Base-by-base conservation (phyloP, 352 stramenopile species). In the Pythium phragmitis region DNA sequence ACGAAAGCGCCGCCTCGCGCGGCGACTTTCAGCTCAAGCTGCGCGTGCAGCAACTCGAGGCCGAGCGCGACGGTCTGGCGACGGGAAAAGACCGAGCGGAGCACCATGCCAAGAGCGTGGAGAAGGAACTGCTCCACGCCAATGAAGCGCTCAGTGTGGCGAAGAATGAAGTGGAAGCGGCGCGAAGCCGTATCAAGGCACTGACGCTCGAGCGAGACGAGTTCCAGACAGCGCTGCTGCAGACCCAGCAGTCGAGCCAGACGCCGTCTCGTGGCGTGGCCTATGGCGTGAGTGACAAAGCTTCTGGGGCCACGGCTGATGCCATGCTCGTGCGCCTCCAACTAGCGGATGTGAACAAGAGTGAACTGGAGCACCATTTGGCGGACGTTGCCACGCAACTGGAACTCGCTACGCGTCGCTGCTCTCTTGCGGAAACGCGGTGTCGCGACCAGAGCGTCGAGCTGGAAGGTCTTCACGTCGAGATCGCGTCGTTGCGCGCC, bases 321-420 rank as follows among this genome's bases (percentile, higher is more conserved):
- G 74, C 79, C 26, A 81, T 87, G 70, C 62, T 87, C n/a, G 75
- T 88, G n/a, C 78, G 79, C n/a, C 63, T 89, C 13, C 66, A 71
- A 39, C 68, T 81, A 2, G 73, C 70, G 1, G 69, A 77, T 39
- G 73, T 80, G n/a, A 77, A 73, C 60, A 75, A 75, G 42, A 59
- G 19, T 4, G 73, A 81, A 57, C 61, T 81, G 21, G 73, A 81
- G 46, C 64, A 72, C 21, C 73, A 81, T 28, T 46, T 81, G 17
- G 65, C 67, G 4, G 70, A 78, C 21, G 49, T 78, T 17, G 69
- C 70, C 16, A 58, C 72, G 21, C 70, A 81, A 52, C 45, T 77
- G 11, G 73, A 81, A 41, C 57, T 70, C 26, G 68, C 70, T 34
- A 69, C 56, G 14, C 70, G 73, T 1, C 73, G 68, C 14, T 74